Percentiles rank a stretch among this genome's conserved stretches.
Evolutionary conservation across 1,284 basidiomycete genomes (phyloP).

Genomic region (Pyrrhoderma noxium): DNA sequence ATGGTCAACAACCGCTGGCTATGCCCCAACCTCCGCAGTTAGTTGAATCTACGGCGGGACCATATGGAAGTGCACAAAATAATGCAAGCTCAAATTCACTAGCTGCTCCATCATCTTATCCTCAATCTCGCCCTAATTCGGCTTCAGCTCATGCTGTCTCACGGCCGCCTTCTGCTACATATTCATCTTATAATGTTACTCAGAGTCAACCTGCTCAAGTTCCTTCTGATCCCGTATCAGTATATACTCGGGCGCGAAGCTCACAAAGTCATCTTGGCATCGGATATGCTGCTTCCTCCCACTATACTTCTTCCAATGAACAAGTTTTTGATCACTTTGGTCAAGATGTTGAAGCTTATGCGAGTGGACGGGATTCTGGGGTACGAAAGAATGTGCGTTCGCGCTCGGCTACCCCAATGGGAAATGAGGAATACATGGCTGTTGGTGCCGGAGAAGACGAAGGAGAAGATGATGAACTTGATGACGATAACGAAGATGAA

Average conservation of each 20-base stretch:
- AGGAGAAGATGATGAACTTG: slow-evolving; percentile 21
- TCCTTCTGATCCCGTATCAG: slow-evolving; percentile 2
- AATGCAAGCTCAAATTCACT: slow-evolving; percentile 15
- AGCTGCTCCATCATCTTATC: slow-evolving; percentile 16
- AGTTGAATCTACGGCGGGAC: background rate
- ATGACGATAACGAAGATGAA: slow-evolving; percentile 31
- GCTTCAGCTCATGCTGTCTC: slow-evolving; percentile 7
- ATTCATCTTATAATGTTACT: slow-evolving; percentile 8
- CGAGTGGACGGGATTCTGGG: slow-evolving; percentile 51
- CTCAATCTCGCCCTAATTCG: slow-evolving; percentile 10
- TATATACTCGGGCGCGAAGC: slow-evolving; percentile 19
- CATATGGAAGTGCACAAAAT: slow-evolving; percentile 2
- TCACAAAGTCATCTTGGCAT: slow-evolving; percentile 9
- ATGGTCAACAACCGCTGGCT: slow-evolving; percentile 12
- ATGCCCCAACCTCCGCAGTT: slow-evolving; percentile 10
- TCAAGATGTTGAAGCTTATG: slow-evolving; percentile 45
- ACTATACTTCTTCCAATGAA: slow-evolving; percentile 6
- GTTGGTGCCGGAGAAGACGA: slow-evolving; percentile 28
- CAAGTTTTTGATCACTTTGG: slow-evolving; percentile 1
- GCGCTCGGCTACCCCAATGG: slow-evolving; percentile 65
- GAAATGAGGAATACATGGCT: slow-evolving; percentile 60
- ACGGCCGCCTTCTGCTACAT: slow-evolving; percentile 9
- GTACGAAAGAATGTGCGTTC: slow-evolving; percentile 47
- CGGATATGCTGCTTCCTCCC: slow-evolving; percentile 1
- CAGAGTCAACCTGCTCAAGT: background rate